Conservation (phyloP, 202 grass and related monocot genomes). For the Musa balbisiana region DNA sequence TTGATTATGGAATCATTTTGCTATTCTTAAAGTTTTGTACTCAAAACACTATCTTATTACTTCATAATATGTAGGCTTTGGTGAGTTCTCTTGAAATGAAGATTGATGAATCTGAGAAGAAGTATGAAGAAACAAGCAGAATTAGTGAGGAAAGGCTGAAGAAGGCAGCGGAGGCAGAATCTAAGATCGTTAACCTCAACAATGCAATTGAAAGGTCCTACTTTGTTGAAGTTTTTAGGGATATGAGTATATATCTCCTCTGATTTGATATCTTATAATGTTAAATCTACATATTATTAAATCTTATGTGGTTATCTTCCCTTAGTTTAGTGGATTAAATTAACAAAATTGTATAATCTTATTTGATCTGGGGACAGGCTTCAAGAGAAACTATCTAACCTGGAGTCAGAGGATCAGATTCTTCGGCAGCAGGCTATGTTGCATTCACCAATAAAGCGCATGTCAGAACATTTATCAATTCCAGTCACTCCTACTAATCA, state of each 20-base stretch:
- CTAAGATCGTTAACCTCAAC: conserved; percentile 71
- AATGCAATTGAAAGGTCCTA: conserved; percentile 75
- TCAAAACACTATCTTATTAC: conserved; percentile 22
- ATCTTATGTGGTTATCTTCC: not conserved
- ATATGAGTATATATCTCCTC: conserved; percentile 19
- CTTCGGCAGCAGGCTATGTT: conserved; percentile 63
- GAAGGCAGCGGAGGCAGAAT: conserved; percentile 72
- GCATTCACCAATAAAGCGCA: conserved; percentile 66
- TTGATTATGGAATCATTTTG: conserved; percentile 11
- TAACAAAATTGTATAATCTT: not conserved
- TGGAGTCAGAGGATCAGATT: conserved; percentile 89
- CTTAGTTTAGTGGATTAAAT: not conserved
- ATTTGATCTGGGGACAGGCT: conserved; percentile 43
- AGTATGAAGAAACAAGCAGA: conserved; percentile 86
- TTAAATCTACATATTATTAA: not conserved
- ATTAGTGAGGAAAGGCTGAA: conserved; percentile 85
- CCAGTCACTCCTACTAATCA: conserved; percentile 58
- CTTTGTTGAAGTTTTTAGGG: not conserved
- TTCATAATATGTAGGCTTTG: conserved; percentile 49
- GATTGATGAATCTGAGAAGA: conserved; percentile 89
- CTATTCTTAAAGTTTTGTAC: not conserved
- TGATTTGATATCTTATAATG: conserved; percentile 4
- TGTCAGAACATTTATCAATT: conserved; percentile 91
- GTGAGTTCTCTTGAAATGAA: conserved; percentile 93
- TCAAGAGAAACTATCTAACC: conserved; percentile 71